Evolutionary conservation across 129 eudicot genomes (phyloP).

Genomic region (Glebionis coronaria): DNA sequence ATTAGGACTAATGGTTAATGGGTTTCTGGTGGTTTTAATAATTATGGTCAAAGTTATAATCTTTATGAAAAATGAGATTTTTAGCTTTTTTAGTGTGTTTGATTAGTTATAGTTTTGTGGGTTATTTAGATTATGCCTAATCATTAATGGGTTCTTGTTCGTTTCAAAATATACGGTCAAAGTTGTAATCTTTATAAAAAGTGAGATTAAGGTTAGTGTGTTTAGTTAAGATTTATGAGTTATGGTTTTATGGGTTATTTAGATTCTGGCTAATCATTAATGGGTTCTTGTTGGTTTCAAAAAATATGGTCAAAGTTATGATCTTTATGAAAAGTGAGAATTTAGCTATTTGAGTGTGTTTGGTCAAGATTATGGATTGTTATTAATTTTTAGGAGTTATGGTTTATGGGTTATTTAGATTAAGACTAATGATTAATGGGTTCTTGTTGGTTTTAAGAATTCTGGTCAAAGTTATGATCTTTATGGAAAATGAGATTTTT

Average conservation of each 20-base stretch:
- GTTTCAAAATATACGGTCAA: neutral
- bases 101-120: too few relatives aligned
- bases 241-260: neutral
- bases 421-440: neutral
- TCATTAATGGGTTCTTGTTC: too few relatives aligned
- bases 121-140: too few relatives aligned
- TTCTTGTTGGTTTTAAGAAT: slow-evolving; percentile 6
- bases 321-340: neutral
- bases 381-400: neutral
- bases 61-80: neutral
- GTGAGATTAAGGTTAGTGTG: neutral
- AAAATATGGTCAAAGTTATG: slow-evolving; percentile 13
- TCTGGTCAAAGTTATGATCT: slow-evolving; percentile 18
- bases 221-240: neutral
- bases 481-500: neutral
- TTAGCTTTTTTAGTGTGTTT: too few relatives aligned
- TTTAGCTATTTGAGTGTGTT: too few relatives aligned
- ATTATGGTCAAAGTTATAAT: slow-evolving; percentile 16
- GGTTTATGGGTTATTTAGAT: neutral
- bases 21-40: neutral
- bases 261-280: neutral
- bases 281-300: slow-evolving; percentile 1
- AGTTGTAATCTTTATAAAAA: too few relatives aligned
- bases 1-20: neutral
- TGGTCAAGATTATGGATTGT: slow-evolving; percentile 1